These are phyloP conservation scores for Pythium brachiatum DNA, from an alignment of 352 stramenopile genomes.

Conservation along the genomic window DNA sequence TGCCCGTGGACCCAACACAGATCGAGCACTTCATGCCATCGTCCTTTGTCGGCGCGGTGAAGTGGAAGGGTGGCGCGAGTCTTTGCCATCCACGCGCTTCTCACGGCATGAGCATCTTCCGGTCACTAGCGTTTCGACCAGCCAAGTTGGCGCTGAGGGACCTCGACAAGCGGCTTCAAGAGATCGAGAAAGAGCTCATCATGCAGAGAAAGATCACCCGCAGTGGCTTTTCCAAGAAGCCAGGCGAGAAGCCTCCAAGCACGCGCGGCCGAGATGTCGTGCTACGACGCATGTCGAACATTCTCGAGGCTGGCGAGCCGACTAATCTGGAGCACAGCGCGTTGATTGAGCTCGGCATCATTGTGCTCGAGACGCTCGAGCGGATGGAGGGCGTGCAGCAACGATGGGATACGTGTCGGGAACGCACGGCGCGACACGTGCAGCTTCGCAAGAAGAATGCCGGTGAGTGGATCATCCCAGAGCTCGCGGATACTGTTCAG, in stretches of 20 bases:
- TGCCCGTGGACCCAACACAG: conserved; percentile 14
- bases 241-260: conserved; percentile 42
- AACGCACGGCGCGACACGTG: conserved; percentile 43
- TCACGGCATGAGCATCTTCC: conserved; percentile 50
- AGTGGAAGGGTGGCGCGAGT: conserved; percentile 65
- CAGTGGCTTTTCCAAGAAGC: conserved; percentile 36
- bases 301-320: conserved; percentile 63
- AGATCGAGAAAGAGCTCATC: conserved; percentile 51
- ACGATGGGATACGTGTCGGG: conserved; percentile 51
- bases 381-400: conserved; percentile 55
- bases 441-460: conserved; percentile 48
- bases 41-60: conserved; percentile 53
- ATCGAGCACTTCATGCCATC: conserved; percentile 36
- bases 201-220: conserved; percentile 49
- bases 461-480: conserved; percentile 68
- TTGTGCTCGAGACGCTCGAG: conserved; percentile 73
- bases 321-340: conserved; percentile 49
- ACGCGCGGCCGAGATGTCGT: conserved; percentile 71
- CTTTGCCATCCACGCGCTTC: conserved; percentile 54
- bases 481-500: conserved; percentile 62
- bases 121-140: conserved; percentile 57
- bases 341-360: conserved; percentile 66
- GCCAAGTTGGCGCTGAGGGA: conserved; percentile 70
- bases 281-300: conserved; percentile 59
- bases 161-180: conserved; percentile 63